These are phyloP conservation scores for Nevesoporus exiguus DNA, from an alignment of 768 basidiomycete species.

Conservation along the genomic window DNA sequence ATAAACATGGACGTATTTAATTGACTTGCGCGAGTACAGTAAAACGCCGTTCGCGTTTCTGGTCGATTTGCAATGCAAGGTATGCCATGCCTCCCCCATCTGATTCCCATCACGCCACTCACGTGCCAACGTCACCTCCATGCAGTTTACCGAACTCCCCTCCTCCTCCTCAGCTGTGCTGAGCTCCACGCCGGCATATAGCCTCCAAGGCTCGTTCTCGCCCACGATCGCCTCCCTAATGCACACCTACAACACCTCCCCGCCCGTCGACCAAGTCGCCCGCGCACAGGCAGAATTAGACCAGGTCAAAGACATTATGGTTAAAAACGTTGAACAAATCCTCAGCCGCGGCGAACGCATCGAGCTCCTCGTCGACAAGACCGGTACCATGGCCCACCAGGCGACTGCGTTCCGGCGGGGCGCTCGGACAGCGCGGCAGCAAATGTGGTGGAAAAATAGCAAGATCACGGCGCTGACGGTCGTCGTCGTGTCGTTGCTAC, in stretches of 20 bases:
- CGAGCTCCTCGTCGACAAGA: constrained; percentile 95
- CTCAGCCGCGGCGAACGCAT: constrained; percentile 92
- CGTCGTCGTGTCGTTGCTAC: constrained; percentile 66
- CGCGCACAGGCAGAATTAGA: constrained; percentile 87
- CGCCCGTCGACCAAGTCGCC: constrained; percentile 83
- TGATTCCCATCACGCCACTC: neutral
- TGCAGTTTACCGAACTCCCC: constrained; percentile 58
- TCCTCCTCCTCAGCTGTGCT: constrained; percentile 58
- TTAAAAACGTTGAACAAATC: constrained; percentile 97
- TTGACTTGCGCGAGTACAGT: constrained; percentile 35
- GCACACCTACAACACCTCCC: constrained; percentile 85
- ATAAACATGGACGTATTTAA: neutral
- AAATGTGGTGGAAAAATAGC: constrained; percentile 89
- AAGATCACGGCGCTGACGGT: constrained; percentile 65
- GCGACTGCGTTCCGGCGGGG: constrained; percentile 91
- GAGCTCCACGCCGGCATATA: constrained; percentile 49
- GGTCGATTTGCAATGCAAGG: constrained; percentile 78
- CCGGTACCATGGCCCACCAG: constrained; percentile 91
- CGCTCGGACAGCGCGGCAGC: constrained; percentile 73
- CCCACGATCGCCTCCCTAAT: constrained; percentile 70
- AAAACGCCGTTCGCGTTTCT: constrained; percentile 95
- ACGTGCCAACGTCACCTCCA: neutral
- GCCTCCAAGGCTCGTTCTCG: constrained; percentile 69
- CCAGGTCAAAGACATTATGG: constrained; percentile 96
- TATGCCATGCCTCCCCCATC: constrained; percentile 17